phyloP scores from a whole-genome alignment of 352 stramenopile species.

The Phytophthora pluvialis region DNA sequence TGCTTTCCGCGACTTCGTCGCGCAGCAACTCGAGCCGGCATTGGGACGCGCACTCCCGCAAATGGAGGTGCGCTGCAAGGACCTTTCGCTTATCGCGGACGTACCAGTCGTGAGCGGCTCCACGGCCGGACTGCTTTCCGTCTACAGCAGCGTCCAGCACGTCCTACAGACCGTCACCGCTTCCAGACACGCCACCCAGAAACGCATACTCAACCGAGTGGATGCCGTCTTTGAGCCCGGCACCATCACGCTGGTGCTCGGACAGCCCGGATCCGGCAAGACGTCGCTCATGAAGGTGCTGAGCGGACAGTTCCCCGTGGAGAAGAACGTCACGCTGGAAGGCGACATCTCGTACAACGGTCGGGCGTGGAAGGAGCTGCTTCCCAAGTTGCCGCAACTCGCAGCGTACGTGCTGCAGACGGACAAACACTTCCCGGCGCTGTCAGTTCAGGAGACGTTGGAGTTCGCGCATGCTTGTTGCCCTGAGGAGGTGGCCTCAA shows the following conservation, averaged over 20 bases:
- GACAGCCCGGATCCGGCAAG: slow-evolving; percentile 49
- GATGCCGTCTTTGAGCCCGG: slow-evolving; percentile 46
- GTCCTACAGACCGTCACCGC: slow-evolving; percentile 16
- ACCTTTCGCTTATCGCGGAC: slow-evolving; percentile 43
- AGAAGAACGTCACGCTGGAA: slow-evolving; percentile 32
- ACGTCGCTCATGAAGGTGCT: slow-evolving; percentile 46
- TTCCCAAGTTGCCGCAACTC: slow-evolving; percentile 28
- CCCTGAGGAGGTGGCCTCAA: slow-evolving; percentile 54
- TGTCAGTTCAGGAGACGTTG: slow-evolving; percentile 42
- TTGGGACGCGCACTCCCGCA: neutral
- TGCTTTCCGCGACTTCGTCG: slow-evolving; percentile 1
- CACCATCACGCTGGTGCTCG: slow-evolving; percentile 46
- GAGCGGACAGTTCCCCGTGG: slow-evolving; percentile 38
- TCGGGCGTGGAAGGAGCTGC: slow-evolving; percentile 12
- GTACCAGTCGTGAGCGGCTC: slow-evolving; percentile 14
- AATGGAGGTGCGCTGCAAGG: slow-evolving; percentile 35
- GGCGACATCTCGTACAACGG: slow-evolving; percentile 47
- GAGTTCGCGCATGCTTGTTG: slow-evolving; percentile 37
- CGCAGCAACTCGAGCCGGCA: neutral
- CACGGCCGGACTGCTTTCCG: slow-evolving; percentile 33
- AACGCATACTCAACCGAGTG: slow-evolving; percentile 38
- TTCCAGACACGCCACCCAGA: slow-evolving; percentile 7
- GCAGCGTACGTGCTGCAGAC: slow-evolving; percentile 31
- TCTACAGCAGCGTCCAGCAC: slow-evolving; percentile 38
- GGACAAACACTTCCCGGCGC: slow-evolving; percentile 32